These are phyloP conservation scores for Cupressus sempervirens DNA, from an alignment of 75 land plant species.

Conservation along the genomic window DNA sequence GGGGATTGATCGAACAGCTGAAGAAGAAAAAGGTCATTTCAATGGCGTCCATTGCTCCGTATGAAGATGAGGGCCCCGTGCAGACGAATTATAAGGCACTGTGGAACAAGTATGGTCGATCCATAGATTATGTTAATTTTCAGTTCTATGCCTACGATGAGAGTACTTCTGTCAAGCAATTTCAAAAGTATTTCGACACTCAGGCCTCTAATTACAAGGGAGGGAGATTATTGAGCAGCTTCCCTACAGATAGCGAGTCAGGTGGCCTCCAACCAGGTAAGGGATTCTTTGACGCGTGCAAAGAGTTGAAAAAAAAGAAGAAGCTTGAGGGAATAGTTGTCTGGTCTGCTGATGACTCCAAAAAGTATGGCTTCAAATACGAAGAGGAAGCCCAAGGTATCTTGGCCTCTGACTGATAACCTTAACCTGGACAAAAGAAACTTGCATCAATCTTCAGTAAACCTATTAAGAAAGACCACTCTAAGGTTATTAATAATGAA, in stretches of 20 bases:
- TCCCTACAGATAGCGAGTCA: background rate
- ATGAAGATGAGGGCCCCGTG: conserved; percentile 7
- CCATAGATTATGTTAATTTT: background rate
- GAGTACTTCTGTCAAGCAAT: background rate
- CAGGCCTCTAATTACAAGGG: conserved; percentile 14
- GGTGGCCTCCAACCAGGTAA: background rate
- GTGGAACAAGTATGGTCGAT: background rate
- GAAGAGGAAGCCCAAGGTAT: background rate
- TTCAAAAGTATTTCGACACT: no score
- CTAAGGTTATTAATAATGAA: no score
- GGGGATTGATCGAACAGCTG: conserved; percentile 17
- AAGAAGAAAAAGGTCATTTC: conserved; percentile 13
- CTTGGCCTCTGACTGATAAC: background rate
- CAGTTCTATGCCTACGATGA: background rate
- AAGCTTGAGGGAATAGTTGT: conserved; percentile 14
- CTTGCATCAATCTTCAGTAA: no score
- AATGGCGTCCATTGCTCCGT: conserved; percentile 30
- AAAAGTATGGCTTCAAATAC: background rate
- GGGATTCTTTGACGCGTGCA: conserved; percentile 17
- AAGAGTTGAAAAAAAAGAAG: background rate
- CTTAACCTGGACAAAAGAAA: no score
- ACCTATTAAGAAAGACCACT: no score
- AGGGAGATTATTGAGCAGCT: conserved; percentile 6
- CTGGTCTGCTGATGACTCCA: conserved; percentile 3
- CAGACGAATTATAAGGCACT: conserved; percentile 19